A percentile compares a stretch with the other conserved stretches of the same genome.
These are phyloP conservation scores for Emergomyces africanus DNA, from an alignment of 2,329 filamentous ascomycete genomes.

Conservation along the genomic window DNA sequence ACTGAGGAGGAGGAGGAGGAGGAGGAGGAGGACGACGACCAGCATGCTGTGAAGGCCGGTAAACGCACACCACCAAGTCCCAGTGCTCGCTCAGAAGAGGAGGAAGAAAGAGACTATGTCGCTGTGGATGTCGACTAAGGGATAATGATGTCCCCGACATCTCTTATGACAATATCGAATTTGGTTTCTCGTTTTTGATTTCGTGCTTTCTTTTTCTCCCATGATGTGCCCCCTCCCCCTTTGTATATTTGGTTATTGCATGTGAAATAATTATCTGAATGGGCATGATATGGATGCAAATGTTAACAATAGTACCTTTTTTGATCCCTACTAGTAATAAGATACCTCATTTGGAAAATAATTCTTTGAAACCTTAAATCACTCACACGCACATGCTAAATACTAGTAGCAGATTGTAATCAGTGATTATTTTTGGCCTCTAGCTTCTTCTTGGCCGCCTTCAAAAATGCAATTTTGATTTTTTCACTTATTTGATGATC, in stretches of 20 bases:
- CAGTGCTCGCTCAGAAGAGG: constrained; percentile 8
- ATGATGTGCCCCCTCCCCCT: no score
- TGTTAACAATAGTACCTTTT: neutral
- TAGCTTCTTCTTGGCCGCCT: no score
- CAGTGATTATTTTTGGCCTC: no score
- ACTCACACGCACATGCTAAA: no score
- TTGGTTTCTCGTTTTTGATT: neutral
- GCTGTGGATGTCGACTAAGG: constrained; percentile 45
- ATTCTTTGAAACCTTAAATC: no score
- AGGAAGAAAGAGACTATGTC: constrained; percentile 35
- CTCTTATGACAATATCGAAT: neutral
- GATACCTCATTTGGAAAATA: neutral
- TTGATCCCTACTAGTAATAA: neutral
- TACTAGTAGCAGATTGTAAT: no score
- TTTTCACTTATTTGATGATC: no score
- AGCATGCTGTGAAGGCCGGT: constrained; percentile 8
- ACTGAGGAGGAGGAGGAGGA: constrained; percentile 12
- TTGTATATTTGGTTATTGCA: neutral
- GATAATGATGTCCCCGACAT: neutral
- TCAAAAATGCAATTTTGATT: no score
- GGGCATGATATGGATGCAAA: neutral
- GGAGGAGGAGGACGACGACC: constrained; percentile 10
- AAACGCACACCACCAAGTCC: neutral
- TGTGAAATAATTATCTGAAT: neutral
- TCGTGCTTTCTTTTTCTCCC: neutral